Evolutionary conservation across 169 alveolate genomes (phyloP).

Genomic region (Cryptosporidium andersoni): DNA sequence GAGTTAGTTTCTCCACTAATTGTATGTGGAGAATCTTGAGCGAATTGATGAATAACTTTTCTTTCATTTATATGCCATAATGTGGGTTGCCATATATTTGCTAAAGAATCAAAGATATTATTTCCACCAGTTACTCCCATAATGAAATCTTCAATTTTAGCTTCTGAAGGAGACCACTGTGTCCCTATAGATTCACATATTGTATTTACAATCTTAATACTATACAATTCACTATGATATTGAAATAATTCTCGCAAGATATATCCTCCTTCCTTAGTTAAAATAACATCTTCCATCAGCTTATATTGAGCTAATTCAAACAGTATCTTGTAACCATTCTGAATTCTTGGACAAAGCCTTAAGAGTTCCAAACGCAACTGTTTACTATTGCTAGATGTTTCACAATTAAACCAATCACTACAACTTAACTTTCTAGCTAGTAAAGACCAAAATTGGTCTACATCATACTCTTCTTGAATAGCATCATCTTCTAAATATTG

Average conservation of each 20-base stretch:
- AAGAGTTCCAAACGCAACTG: slow-evolving; percentile 20
- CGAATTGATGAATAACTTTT: slow-evolving; percentile 19
- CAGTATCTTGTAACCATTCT: slow-evolving; percentile 51
- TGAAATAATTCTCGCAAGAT: slow-evolving; percentile 44
- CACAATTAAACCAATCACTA: slow-evolving; percentile 58
- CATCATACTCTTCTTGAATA: slow-evolving; percentile 15
- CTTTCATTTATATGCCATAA: slow-evolving; percentile 62
- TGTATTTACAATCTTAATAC: slow-evolving; percentile 32
- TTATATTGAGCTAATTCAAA: slow-evolving; percentile 51
- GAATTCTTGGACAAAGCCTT: slow-evolving; percentile 19
- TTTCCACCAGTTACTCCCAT: slow-evolving; percentile 45
- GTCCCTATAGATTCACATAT: slow-evolving; percentile 55
- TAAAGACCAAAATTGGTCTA: slow-evolving; percentile 44
- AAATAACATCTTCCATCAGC: slow-evolving; percentile 53
- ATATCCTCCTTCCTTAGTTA: slow-evolving; percentile 55
- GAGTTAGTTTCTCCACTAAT: slow-evolving; percentile 23
- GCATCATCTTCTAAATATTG: background rate
- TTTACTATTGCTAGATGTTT: slow-evolving; percentile 10
- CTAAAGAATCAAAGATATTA: slow-evolving; percentile 40
- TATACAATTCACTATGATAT: slow-evolving; percentile 27
- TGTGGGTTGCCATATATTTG: slow-evolving; percentile 61
- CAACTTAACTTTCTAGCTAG: slow-evolving; percentile 67
- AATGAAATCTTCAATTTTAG: slow-evolving; percentile 55
- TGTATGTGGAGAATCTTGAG: slow-evolving; percentile 45
- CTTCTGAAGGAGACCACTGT: slow-evolving; percentile 61